Base-by-base conservation (phyloP, 495 filamentous ascomycete species). In the Talaromyces nanjingensis region DNA sequence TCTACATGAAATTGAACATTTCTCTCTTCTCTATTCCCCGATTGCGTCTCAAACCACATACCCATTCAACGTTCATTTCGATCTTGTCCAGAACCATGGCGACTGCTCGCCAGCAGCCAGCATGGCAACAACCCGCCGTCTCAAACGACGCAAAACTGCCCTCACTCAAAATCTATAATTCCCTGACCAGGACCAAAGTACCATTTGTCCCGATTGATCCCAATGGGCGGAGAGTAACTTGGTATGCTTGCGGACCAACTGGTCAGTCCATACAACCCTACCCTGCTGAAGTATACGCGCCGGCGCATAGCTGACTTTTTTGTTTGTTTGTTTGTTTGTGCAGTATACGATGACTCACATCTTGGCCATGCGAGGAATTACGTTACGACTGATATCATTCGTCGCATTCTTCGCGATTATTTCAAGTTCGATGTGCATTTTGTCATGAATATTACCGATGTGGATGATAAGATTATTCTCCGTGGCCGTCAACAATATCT, bases 381-480 rank as follows among this genome's bases (percentile, higher is more conserved):
- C 88, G 90, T 97, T 60, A 89, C 86, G 33, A 96, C 91, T 16
- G 94, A 98, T 75, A 94, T 98, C 54, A 86, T 98, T 65, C 85
- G 93, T 42, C 83, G 94, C 68, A 91, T 97, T 66, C 77, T 98
- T 76, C 74, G 79, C 65, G 87, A 96, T 71, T 93, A 96, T 75
- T 96, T 97, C 71, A 84, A 85, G 53, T 96, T 87, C 73, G 80
- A 92, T 34, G 86, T 98, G 62, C 84, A 88, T 52, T 97, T 96
- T 81, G 91, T 97, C 55, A 93, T 96, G 89, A 98, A 98, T 74
- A 90, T 96, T 67, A 96, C 93, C 4, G 91, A 96, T 77, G 84
- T 96, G 2, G 92, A 96, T 72, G 91, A 96, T 77, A 98, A 96
- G 87, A 96, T 96, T 68, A 96, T 97, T 67, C 79, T 96, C 58